These are phyloP conservation scores for Oryza glumipatula DNA, from an alignment of 176 grass and related monocot species.

Conservation along the genomic window DNA sequence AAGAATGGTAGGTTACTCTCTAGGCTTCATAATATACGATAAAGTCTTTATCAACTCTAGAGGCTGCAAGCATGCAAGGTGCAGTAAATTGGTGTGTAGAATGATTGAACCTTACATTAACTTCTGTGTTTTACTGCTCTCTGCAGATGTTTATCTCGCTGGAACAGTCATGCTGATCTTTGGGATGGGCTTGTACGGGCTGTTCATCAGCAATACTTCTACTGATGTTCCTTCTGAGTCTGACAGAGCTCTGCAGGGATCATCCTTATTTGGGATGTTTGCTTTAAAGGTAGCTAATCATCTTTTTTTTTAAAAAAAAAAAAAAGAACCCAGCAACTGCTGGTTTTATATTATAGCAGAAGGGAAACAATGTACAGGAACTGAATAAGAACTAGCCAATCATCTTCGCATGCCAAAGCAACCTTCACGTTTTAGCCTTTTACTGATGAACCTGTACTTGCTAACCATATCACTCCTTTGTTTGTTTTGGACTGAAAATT, in stretches of 20 bases:
- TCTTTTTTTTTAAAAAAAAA: neutral
- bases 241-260: slow-evolving; percentile 74
- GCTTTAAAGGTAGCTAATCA: slow-evolving; percentile 72
- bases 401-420: neutral
- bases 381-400: neutral
- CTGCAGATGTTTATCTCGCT: slow-evolving; percentile 94
- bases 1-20: neutral
- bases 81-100: neutral
- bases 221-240: slow-evolving; percentile 49
- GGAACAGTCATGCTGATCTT: slow-evolving; percentile 99
- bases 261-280: slow-evolving; percentile 96
- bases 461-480: neutral
- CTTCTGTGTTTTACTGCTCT: slow-evolving; percentile 21
- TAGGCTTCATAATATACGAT: neutral
- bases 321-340: no score
- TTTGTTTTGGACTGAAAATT: neutral
- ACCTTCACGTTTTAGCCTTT: neutral
- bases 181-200: slow-evolving; percentile 90
- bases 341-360: no score
- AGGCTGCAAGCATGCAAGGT: no score
- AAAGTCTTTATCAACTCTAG: neutral
- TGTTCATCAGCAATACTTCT: slow-evolving; percentile 87
- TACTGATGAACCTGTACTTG: neutral
- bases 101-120: slow-evolving; percentile 22
- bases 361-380: no score